Base-by-base conservation (phyloP, 2,329 filamentous ascomycete genomes). In the Apiospora arundinis region DNA sequence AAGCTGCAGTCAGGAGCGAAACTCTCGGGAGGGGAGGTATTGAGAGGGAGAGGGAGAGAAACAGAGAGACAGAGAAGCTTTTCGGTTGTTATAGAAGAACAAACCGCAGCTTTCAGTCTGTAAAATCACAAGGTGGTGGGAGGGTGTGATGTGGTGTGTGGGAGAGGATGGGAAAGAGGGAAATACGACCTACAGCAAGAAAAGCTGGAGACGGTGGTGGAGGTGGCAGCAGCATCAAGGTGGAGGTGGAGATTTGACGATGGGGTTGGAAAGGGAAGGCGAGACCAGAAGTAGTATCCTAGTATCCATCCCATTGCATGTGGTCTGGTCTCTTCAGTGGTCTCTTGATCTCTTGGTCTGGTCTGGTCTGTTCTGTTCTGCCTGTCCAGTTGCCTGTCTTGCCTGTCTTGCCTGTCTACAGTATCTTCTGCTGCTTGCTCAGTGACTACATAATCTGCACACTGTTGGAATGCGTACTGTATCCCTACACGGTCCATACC, bases 301-400 rank as follows among this genome's bases (percentile, higher is more conserved):
- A 63, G 56, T 63, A 63, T 63, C 56, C 56, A 63, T 63, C 56
- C 56, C 56, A 63, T 40, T 40, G 56, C 56, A 63, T 63, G 56
- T 63, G 56, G 28, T 40, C 52, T 45, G 52, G 52, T 18, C 52
- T n/a, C n/a, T n/a, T n/a, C n/a, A n/a, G n/a, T n/a, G n/a, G n/a
- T n/a, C n/a, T n/a, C n/a, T n/a, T n/a, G n/a, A n/a, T n/a, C n/a
- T n/a, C n/a, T n/a, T 60, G 16, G 28, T 21, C 28, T 48, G 46
- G 21, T 48, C 18, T n/a, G 21, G 21, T 48, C 46, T 48, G 46
- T 5, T 48, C 18, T n/a, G 21, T 4, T 48, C 46, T 49, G 46
- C 23, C 48, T 28, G 25, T 32, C 25, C n/a, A n/a, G n/a, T n/a
- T 32, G 32, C 32, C 6, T 32, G 32, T 32, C 32, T 32, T 32